A percentile compares a stretch with the other conserved stretches of the same genome.
phyloP scores from a whole-genome alignment of 2,329 filamentous ascomycete genomes.

The Fusarium siculi region DNA sequence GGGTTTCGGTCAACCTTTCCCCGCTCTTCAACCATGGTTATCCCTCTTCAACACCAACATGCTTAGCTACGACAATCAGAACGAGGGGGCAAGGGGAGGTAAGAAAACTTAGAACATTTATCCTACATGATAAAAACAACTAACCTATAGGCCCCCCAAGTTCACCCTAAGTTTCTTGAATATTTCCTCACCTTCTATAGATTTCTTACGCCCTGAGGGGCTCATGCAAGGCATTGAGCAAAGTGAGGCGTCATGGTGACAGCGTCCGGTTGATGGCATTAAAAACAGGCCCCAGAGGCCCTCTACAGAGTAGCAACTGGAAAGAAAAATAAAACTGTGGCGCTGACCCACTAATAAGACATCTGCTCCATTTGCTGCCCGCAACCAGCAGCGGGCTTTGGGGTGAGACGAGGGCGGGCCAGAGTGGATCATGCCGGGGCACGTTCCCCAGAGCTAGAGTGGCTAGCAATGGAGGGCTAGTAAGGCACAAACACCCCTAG shows the following conservation, averaged over 20 bases:
- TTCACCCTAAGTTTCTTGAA: background rate
- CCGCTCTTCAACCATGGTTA: conserved; percentile 2
- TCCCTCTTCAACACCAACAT: conserved; percentile 7
- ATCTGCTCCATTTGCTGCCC: background rate
- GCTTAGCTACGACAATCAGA: background rate
- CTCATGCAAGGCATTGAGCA: conserved; percentile 18
- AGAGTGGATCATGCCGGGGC: conserved; percentile 13
- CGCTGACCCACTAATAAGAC: background rate
- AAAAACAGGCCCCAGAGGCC: background rate
- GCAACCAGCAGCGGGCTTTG: conserved; percentile 20
- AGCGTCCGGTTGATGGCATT: background rate
- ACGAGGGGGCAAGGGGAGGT: conserved; percentile 1
- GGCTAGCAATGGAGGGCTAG: conserved; percentile 20
- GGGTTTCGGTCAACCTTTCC: background rate
- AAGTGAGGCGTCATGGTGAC: conserved; percentile 37
- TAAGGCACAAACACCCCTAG: conserved; percentile 22
- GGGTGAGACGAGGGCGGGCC: conserved; percentile 11
- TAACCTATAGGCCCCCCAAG: background rate
- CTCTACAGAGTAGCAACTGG: background rate
- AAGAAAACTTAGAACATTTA: background rate
- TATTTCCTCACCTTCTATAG: background rate
- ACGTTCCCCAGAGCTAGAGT: conserved; percentile 27
- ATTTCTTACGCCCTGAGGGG: background rate
- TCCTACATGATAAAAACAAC: background rate
- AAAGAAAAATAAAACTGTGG: conserved; percentile 2